Percentiles rank a stretch among this genome's conserved stretches.
Conservation (phyloP, 139 green algal species). For the Micromonas pusilla region DNA sequence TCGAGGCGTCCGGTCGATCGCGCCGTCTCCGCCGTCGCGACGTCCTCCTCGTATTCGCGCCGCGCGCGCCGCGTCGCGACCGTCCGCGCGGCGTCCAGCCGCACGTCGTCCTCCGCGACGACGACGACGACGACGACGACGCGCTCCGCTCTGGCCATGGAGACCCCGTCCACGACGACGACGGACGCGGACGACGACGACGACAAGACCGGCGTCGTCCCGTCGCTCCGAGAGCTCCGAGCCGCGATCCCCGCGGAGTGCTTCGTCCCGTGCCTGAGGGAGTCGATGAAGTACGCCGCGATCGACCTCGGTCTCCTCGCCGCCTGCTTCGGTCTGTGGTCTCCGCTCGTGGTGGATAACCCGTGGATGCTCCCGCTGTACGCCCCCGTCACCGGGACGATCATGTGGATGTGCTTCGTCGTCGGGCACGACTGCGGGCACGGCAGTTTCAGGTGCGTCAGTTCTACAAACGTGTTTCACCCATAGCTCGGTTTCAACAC, state of each 20-base stretch:
- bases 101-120: no score
- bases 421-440: conserved; percentile 31
- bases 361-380: background rate
- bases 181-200: background rate
- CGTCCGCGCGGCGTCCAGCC: no score
- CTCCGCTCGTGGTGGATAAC: background rate
- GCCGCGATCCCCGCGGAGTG: conserved; percentile 3
- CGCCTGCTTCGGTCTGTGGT: background rate
- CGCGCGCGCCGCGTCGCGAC: no score
- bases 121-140: no score
- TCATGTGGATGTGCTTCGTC: conserved; percentile 23
- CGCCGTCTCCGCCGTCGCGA: no score
- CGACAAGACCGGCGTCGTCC: background rate
- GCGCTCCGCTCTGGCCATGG: no score
- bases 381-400: background rate
- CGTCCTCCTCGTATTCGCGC: no score
- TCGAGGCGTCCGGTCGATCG: no score
- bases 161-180: background rate
- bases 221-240: conserved; percentile 15
- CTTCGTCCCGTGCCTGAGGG: conserved; percentile 1
- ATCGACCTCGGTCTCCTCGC: background rate
- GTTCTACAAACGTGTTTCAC: no score
- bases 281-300: conserved; percentile 13
- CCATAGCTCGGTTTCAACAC: no score
- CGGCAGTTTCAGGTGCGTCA: no score